Evolutionary conservation across 441 rosid species (phyloP).

Genomic region (Eutrema salsugineum): DNA sequence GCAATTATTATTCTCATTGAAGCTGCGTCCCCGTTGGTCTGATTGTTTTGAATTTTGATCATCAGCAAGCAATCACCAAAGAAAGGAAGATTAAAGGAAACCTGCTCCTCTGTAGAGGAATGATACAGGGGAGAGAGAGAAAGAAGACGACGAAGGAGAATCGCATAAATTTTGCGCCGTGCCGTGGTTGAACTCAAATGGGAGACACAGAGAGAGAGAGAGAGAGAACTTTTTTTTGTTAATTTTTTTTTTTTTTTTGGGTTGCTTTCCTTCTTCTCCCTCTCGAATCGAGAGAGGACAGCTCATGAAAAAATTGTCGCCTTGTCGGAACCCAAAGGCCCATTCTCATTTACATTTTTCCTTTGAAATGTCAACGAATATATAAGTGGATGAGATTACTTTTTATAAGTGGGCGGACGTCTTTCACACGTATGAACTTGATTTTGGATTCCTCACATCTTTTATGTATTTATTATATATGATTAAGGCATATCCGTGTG

Average conservation of each 20-base stretch:
- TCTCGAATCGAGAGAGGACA: neutral
- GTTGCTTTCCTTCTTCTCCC: neutral
- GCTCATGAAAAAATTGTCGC: too few species aligned
- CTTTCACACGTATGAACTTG: neutral
- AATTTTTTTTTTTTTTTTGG: neutral
- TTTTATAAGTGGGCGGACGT: neutral
- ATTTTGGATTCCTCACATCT: neutral
- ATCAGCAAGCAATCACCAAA: too few species aligned
- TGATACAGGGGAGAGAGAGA: neutral
- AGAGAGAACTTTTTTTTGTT: too few species aligned
- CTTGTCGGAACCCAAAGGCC: too few species aligned
- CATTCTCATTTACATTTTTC: too few species aligned
- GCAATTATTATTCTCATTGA: too few species aligned
- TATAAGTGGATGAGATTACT: neutral
- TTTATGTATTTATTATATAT: too few species aligned
- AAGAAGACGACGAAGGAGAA: neutral
- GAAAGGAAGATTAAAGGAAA: neutral
- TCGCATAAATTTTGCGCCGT: neutral
- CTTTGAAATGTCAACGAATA: too few species aligned
- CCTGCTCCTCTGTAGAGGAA: neutral
- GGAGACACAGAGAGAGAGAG: neutral
- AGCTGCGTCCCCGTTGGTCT: too few species aligned
- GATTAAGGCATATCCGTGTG: too few species aligned
- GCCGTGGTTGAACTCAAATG: neutral
- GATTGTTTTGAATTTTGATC: too few species aligned